Conservation (phyloP, 1,139 yeast genomes). For the Yamadazyma diospyri region DNA sequence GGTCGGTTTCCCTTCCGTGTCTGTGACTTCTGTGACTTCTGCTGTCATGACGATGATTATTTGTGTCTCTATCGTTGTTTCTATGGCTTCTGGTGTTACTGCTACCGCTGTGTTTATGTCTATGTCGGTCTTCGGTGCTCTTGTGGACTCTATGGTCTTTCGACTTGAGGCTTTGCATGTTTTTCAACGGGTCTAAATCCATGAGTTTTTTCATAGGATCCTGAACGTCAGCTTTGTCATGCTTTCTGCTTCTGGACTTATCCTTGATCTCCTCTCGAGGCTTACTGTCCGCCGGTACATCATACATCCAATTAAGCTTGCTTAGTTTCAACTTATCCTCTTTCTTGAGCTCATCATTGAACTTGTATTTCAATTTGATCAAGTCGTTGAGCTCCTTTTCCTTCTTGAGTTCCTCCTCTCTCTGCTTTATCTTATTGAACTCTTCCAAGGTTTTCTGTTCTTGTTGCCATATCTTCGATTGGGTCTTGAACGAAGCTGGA, state of each 20-base stretch:
- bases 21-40: conserved; percentile 1
- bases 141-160: conserved; percentile 8
- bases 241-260: conserved; percentile 5
- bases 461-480: conserved; percentile 77
- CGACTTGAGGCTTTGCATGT: no score
- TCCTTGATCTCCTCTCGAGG: neutral
- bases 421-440: conserved; percentile 59
- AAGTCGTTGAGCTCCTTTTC: conserved; percentile 65
- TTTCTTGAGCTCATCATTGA: conserved; percentile 24
- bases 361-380: conserved; percentile 31
- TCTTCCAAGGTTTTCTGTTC: conserved; percentile 80
- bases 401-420: conserved; percentile 60
- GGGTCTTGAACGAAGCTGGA: conserved; percentile 83
- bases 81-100: conserved; percentile 3
- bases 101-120: conserved; percentile 1
- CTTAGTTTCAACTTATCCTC: conserved; percentile 43
- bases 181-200: conserved; percentile 2
- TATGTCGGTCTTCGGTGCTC: conserved; percentile 9
- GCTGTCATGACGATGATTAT: conserved; percentile 26
- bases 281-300: conserved; percentile 27
- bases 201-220: conserved; percentile 1
- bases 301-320: conserved; percentile 86
- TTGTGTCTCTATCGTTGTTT: conserved; percentile 1
- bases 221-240: conserved; percentile 22
- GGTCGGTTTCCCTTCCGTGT: neutral